A percentile compares a stretch with the other conserved stretches of the same genome.
Conservation (phyloP, 768 basidiomycete genomes). For the Termitomyces sp. region DNA sequence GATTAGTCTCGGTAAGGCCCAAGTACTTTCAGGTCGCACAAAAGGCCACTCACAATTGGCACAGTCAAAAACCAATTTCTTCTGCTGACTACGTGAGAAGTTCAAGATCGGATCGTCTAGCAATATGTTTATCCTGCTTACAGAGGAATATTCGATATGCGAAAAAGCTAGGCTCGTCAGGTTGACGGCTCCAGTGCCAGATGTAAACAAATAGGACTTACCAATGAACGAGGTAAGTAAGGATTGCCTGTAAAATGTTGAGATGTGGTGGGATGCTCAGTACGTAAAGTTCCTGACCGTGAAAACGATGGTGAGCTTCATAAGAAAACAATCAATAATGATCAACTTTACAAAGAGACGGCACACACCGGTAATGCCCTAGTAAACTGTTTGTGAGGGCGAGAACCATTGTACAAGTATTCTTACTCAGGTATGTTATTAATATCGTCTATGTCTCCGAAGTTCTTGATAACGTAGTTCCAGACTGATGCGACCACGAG, state of each 20-base stretch:
- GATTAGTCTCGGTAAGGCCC: neutral
- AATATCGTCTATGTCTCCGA: conserved; percentile 14
- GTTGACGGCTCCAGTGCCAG: too few relatives aligned
- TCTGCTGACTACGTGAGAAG: conserved; percentile 19
- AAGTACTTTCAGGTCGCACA: neutral
- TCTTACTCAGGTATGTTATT: conserved; percentile 21
- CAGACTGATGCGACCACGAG: conserved; percentile 24
- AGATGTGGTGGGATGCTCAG: neutral
- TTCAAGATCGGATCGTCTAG: neutral
- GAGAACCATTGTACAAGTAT: neutral
- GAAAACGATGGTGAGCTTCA: conserved; percentile 17
- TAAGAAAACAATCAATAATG: neutral
- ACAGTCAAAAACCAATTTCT: conserved; percentile 18
- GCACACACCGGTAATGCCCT: conserved; percentile 9
- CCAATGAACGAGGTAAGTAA: conserved; percentile 27
- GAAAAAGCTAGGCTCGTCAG: conserved; percentile 17
- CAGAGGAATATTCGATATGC: conserved; percentile 22
- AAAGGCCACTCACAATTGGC: conserved; percentile 21
- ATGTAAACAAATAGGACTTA: conserved; percentile 5
- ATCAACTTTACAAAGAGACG: neutral
- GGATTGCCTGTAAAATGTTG: conserved; percentile 16
- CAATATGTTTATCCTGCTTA: conserved; percentile 6
- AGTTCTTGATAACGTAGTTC: conserved; percentile 21
- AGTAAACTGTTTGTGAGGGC: neutral
- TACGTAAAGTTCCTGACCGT: conserved; percentile 9